Conservation (phyloP, 169 alveolate species). For the Cryptosporidium bovis region DNA sequence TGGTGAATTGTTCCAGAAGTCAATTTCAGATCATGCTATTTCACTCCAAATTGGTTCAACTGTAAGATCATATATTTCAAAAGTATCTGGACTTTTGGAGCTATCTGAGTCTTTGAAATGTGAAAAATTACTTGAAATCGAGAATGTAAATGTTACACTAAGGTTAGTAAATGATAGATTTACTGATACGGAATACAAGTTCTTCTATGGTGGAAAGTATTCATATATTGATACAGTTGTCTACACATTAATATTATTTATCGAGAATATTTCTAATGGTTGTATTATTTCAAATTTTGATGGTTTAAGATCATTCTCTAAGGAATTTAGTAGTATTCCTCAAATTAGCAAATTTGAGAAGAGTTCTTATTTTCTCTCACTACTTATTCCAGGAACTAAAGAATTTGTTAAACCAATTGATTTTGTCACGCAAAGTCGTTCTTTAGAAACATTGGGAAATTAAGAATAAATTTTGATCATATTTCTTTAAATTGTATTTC, state of each 20-base stretch:
- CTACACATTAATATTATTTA: conserved; percentile 21
- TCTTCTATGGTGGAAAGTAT: conserved; percentile 9
- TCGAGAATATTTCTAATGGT: conserved; percentile 46
- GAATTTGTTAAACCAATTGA: conserved; percentile 36
- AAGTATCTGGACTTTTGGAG: not conserved
- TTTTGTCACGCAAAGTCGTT: not conserved
- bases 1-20: not conserved
- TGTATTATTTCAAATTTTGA: conserved; percentile 9
- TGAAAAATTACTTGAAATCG: not conserved
- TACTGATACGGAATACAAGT: not conserved
- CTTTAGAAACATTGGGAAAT: too few species aligned
- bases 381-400: conserved; percentile 52
- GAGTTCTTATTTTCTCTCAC: conserved; percentile 41
- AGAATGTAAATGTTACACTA: not conserved
- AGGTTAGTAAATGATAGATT: not conserved
- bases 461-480: too few species aligned
- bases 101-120: not conserved
- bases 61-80: conserved; percentile 8
- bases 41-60: conserved; percentile 25
- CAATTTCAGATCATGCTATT: not conserved
- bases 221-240: conserved; percentile 7
- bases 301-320: not conserved
- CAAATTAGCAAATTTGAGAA: conserved; percentile 14
- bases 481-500: too few species aligned
- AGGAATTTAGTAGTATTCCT: conserved; percentile 1